These are phyloP conservation scores for Leishmania braziliensis DNA, from an alignment of 208 protist species.

Conservation along the genomic window DNA sequence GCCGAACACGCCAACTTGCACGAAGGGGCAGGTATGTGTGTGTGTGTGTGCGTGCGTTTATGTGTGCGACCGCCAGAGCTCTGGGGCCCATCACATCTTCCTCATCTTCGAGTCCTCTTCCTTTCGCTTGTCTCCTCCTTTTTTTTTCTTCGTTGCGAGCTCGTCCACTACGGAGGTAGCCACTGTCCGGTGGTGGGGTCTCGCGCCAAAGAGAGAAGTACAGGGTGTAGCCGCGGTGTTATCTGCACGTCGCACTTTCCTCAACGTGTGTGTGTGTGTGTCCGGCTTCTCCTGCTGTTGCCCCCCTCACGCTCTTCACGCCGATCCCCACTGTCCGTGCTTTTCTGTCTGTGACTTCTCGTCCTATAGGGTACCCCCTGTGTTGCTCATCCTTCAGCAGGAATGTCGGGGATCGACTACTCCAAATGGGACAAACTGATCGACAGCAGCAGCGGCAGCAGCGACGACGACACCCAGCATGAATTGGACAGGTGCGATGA, in stretches of 20 bases:
- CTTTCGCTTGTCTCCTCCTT: neutral
- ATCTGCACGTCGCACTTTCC: neutral
- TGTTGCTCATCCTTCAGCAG: neutral
- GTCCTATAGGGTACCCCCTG: neutral
- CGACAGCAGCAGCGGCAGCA: slow-evolving; percentile 28
- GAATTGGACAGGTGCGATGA: neutral
- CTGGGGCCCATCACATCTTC: neutral
- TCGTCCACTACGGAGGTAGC: no score
- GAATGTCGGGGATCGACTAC: slow-evolving; percentile 74
- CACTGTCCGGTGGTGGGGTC: no score
- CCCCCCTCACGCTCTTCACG: no score
- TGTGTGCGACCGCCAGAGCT: neutral
- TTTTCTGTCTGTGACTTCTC: neutral
- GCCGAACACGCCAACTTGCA: neutral
- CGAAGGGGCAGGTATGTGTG: neutral
- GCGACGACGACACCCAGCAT: neutral
- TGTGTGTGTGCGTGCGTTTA: neutral
- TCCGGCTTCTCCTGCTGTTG: neutral
- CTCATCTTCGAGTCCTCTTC: neutral
- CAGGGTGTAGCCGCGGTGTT: no score
- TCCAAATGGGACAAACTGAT: slow-evolving; percentile 81
- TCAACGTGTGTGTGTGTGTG: neutral
- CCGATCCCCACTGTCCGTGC: neutral
- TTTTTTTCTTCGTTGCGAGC: neutral
- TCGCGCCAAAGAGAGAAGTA: no score